Evolutionary conservation across 257 asterid species (phyloP).

Genomic region (Ballota nigra): DNA sequence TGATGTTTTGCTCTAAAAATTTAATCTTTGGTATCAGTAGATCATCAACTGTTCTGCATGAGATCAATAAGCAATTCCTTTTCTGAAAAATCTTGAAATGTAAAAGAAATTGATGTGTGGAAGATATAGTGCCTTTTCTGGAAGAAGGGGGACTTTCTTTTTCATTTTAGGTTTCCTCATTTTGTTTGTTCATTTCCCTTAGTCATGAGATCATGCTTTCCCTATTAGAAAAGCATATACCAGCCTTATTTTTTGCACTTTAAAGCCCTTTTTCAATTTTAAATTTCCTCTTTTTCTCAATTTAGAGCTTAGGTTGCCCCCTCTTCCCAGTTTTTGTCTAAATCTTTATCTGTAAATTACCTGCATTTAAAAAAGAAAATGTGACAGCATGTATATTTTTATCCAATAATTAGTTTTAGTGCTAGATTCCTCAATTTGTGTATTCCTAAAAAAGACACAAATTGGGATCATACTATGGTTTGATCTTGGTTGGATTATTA

Average conservation of each 20-base stretch:
- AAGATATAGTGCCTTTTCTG: background rate
- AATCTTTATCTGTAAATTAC: background rate
- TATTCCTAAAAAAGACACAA: background rate
- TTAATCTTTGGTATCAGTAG: background rate
- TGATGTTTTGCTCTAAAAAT: background rate
- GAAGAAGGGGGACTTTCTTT: background rate
- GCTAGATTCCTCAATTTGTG: background rate
- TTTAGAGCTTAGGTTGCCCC: background rate
- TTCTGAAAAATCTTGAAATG: no score
- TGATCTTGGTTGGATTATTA: background rate
- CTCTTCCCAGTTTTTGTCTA: background rate
- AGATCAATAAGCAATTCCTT: no score
- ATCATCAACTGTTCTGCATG: no score
- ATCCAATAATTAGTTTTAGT: background rate
- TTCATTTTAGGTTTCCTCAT: background rate
- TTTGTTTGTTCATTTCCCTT: background rate
- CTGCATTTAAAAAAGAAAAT: no score
- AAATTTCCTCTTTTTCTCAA: background rate
- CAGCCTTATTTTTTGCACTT: slow-evolving; percentile 7
- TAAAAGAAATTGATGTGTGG: slow-evolving; percentile 7
- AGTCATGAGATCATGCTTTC: slow-evolving; percentile 11
- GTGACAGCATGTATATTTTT: background rate
- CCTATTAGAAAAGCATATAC: background rate
- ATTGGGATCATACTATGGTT: background rate
- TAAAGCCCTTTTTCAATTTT: background rate